Evolutionary conservation across 106 monocot genomes (phyloP).

Genomic region (Dioscorea alata): DNA sequence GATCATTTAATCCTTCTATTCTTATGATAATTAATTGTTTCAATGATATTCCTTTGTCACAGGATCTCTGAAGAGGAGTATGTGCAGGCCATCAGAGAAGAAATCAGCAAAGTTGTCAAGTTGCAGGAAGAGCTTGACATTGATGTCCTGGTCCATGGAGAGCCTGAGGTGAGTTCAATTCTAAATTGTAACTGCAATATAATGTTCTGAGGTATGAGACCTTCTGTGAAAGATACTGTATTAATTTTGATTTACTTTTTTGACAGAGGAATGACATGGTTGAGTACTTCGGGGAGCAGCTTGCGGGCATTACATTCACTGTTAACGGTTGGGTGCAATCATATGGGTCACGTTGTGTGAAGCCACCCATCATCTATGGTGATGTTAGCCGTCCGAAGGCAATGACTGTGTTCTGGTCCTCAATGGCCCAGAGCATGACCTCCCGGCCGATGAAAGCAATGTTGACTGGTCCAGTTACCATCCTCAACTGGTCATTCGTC

Average conservation of each 20-base stretch:
- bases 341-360: constrained; percentile 73
- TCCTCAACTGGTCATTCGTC: constrained; percentile 81
- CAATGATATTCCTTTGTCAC: background rate
- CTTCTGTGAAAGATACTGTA: too few species aligned
- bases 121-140: constrained; percentile 22
- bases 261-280: constrained; percentile 61
- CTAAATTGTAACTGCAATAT: background rate
- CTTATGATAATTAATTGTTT: background rate
- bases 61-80: constrained; percentile 2
- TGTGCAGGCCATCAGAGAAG: constrained; percentile 3
- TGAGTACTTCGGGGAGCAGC: constrained; percentile 50
- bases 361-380: constrained; percentile 79
- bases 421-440: constrained; percentile 50
- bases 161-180: constrained; percentile 47
- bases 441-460: constrained; percentile 72
- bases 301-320: constrained; percentile 50
- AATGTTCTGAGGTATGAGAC: background rate
- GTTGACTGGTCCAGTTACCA: constrained; percentile 84
- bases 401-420: constrained; percentile 82
- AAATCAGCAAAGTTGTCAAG: constrained; percentile 20
- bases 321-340: constrained; percentile 83
- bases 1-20: background rate
- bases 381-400: constrained; percentile 75
- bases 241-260: background rate
- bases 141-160: constrained; percentile 36